Base-by-base conservation (phyloP, 495 filamentous ascomycete genomes). In the Trypethelium eluteriae region DNA sequence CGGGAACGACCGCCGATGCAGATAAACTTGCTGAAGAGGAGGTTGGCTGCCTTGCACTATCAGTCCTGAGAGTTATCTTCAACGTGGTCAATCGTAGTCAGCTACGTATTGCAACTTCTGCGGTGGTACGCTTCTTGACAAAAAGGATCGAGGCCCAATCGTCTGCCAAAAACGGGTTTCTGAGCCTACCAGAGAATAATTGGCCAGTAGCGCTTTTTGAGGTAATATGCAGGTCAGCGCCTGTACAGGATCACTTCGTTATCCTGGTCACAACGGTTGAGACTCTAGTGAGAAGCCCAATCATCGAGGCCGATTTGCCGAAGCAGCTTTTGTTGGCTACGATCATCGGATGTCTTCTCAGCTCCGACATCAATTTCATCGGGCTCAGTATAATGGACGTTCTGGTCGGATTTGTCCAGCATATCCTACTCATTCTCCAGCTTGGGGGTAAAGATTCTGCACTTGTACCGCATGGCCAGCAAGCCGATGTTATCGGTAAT, bases 371-470 rank as follows among this genome's bases (percentile, higher is more conserved):
- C 70, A 97, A 96, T 74, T 84, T 97, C 76, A 96, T 97, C 66
- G 93, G 93, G 1, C 80, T 97, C 49, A 96, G 91, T 71, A 88
- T 96, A 34, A 97, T 96, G 83, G 93, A 97, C 74, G 85, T 96
- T 6, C 79, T 96, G 25, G 79, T 93, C 32, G 89, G 90, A 25
- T 81, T 97, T 5, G 82, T 96, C 64, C 85, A 88, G 50, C 91
- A 94, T 66, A 88, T 90, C 68, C 84, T 91, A 65, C 81, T 84
- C 63, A 76, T 93, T 16, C 81, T 96, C 2, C 88, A 91, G 64
- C 75, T 88, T 38, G 83, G 82, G 38, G 81, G 77, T n/a, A 72
- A 77, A 53, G 80, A 77, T n/a, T 78, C 78, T 38, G 75, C 73
- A 64, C 77, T 75, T 18, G 11, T 25, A 9, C 73, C 73, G n/a